Evolutionary conservation across 352 stramenopile genomes (phyloP).

Genomic region (Phytophthora syringae): DNA sequence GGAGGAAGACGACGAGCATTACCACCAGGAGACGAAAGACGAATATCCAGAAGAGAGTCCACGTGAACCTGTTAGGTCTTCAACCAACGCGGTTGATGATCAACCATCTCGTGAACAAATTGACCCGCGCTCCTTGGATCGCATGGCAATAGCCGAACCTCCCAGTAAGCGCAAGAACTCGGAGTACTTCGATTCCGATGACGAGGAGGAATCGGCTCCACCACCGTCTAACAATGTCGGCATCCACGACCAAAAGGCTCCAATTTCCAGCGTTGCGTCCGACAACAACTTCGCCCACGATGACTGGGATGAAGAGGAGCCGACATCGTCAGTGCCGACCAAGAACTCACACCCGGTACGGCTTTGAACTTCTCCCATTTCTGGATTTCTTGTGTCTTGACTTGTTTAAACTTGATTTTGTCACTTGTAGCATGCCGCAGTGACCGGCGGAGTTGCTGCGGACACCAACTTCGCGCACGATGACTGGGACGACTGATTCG

Average conservation of each 20-base stretch:
- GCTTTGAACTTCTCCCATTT: neutral
- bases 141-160: neutral
- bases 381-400: neutral
- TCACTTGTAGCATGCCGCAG: slow-evolving; percentile 8
- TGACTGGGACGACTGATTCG: slow-evolving; percentile 61
- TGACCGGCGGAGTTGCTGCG: slow-evolving; percentile 49
- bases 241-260: slow-evolving; percentile 9
- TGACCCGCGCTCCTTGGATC: neutral
- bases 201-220: slow-evolving; percentile 41
- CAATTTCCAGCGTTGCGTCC: slow-evolving; percentile 30
- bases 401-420: slow-evolving; percentile 9
- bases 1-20: slow-evolving; percentile 39
- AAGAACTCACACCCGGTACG: slow-evolving; percentile 49
- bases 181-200: slow-evolving; percentile 73
- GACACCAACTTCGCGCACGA: slow-evolving; percentile 76
- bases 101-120: slow-evolving; percentile 15
- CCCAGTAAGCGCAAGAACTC: slow-evolving; percentile 25
- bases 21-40: slow-evolving; percentile 36
- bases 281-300: slow-evolving; percentile 87
- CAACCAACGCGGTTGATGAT: slow-evolving; percentile 25
- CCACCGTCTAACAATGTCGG: slow-evolving; percentile 16
- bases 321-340: neutral
- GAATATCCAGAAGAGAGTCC: slow-evolving; percentile 51
- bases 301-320: slow-evolving; percentile 66
- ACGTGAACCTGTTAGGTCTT: slow-evolving; percentile 26